Evolutionary conservation across 176 grass and related monocot species (phyloP).

Genomic region (Musa schizocarpa): DNA sequence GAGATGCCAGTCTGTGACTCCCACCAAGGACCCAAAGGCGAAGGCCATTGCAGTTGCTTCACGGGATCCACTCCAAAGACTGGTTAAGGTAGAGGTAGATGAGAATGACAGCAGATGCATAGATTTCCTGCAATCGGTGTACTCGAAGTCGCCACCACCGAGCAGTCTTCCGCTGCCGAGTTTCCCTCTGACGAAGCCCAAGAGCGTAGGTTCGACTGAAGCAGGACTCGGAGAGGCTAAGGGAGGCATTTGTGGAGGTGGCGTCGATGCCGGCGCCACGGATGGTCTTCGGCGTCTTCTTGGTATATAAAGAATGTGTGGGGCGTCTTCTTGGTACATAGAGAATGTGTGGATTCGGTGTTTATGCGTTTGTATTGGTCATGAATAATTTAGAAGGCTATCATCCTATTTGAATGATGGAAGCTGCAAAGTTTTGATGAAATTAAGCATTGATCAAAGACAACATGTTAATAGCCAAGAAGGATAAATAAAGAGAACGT

Average conservation of each 20-base stretch:
- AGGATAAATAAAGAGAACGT: too few species aligned
- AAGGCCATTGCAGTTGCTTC: not conserved
- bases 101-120: not conserved
- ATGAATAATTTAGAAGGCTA: too few species aligned
- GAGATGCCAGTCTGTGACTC: not conserved
- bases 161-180: slow-evolving; percentile 12
- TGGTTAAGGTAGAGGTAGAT: not conserved
- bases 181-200: slow-evolving; percentile 4
- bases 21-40: not conserved
- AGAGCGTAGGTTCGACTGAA: not conserved
- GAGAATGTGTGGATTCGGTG: not conserved
- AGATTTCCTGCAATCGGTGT: slow-evolving; percentile 2
- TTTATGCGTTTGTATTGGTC: not conserved
- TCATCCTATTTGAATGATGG: too few species aligned
- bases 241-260: not conserved
- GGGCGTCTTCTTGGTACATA: slow-evolving; percentile 1
- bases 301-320: not conserved
- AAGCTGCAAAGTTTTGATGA: too few species aligned
- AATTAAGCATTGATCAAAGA: too few species aligned
- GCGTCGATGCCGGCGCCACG: slow-evolving; percentile 3
- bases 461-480: too few species aligned
- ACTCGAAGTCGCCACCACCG: slow-evolving; percentile 10
- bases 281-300: slow-evolving; percentile 9
- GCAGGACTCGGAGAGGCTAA: not conserved
- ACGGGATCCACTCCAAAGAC: not conserved